These are phyloP conservation scores for Coniella lustricola DNA, from an alignment of 2,329 filamentous ascomycete species.

Conservation along the genomic window DNA sequence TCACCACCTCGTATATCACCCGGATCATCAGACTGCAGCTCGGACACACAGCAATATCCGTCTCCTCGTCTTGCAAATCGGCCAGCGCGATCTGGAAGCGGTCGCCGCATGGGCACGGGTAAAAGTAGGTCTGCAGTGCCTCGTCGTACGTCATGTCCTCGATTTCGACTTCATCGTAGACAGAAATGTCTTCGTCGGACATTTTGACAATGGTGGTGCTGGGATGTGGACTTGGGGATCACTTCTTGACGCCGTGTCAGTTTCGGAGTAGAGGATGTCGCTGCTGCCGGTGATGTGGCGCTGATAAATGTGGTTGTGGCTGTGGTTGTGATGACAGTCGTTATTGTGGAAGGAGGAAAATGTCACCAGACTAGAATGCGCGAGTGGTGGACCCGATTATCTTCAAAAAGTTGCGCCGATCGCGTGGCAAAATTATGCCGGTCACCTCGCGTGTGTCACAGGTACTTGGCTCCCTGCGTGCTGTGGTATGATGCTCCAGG, in stretches of 20 bases:
- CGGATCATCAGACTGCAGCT: constrained; percentile 96
- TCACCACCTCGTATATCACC: constrained; percentile 83
- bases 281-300: too few relatives aligned
- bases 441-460: not conserved
- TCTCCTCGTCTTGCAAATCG: constrained; percentile 77
- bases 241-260: too few relatives aligned
- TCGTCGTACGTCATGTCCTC: constrained; percentile 94
- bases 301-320: too few relatives aligned
- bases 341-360: too few relatives aligned
- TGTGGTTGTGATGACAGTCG: too few relatives aligned
- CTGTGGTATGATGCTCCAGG: not conserved
- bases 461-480: not conserved
- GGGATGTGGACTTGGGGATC: too few relatives aligned
- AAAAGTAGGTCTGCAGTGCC: constrained; percentile 80
- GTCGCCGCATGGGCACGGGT: constrained; percentile 95
- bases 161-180: constrained; percentile 98
- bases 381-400: too few relatives aligned
- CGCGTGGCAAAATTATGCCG: constrained; percentile 5
- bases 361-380: too few relatives aligned
- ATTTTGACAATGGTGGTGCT: too few relatives aligned
- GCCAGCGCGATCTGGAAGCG: constrained; percentile 83
- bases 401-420: not conserved
- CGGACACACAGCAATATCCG: constrained; percentile 90
- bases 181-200: constrained; percentile 57
- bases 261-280: too few relatives aligned